Base-by-base conservation (phyloP, 2,329 filamentous ascomycete genomes). In the Fusarium setosum region DNA sequence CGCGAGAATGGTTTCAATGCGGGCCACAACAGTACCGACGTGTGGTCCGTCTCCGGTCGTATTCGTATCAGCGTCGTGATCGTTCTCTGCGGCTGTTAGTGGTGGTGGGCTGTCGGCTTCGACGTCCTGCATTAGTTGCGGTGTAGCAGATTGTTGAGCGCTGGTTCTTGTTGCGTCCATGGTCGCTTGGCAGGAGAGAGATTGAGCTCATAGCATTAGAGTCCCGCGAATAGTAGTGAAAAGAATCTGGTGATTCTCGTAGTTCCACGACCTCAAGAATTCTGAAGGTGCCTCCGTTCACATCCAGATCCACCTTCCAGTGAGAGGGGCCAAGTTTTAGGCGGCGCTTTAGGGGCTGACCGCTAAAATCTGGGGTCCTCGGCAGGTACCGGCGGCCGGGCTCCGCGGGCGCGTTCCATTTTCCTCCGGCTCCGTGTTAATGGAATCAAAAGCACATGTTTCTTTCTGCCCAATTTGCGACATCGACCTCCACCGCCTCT, bases 1-100 rank as follows among this genome's bases (percentile, higher is more conserved):
- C 49, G 74, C 74, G 13, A 81, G 51, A 17, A 79, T 66, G 35
- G 63, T 61, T 50, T 81, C 79, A n/a, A 82, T 80, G 40, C 74
- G 71, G 42, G 74, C 59, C 23, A 79, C 66, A 7, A 77, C 65
- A 2, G 54, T 56, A 10, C 74, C 76, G 15, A 70, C 59, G 23
- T 49, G 56, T 11, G 50, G 31, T 37, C 29, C 34, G 20, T 20
- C 52, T 24, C 24, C 29, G 32, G 35, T 64, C 66, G 66, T 71
- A 71, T 72, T 71, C 68, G 68, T 67, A 71, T 72, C 57, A 42
- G 55, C 32, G 26, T 61, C 31, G 29, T 26, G 48, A 13, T 21
- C n/a, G 29, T 47, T 34, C 31, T 6, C 48, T 18, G 35, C 26
- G 32, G 40, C 15, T 20, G 56, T 29, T 54, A 45, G 53, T 48